Base-by-base conservation (phyloP, 768 basidiomycete genomes). In the Hygrocybe punicea region DNA sequence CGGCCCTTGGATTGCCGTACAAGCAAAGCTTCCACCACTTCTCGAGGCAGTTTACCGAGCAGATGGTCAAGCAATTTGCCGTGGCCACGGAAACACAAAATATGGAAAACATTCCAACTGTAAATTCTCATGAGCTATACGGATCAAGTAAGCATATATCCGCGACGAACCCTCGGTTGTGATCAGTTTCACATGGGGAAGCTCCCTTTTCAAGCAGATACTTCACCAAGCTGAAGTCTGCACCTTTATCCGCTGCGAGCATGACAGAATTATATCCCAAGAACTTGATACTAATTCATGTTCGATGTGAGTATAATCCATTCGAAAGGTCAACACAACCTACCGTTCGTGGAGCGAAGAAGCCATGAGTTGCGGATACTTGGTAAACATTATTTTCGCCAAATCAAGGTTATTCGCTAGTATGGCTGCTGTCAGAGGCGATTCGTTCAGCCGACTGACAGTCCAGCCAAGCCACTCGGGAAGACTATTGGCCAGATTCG, bases 31-130 rank as follows among this genome's bases (percentile, higher is more conserved):
- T 78, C 74, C 35, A 69, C 77, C 13, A 78, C 70, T 29, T 84
- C 80, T 17, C 67, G 66, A n/a, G 84, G 81, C 3, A 86, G 73
- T 57, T 79, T 80, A 11, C 75, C 64, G 4, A 84, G 63, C 2
- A 83, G 62, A 61, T 81, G 73, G 25, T 76, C 65, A 13, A 84
- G 62, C 17, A 76, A 57, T 2, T 71, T 65, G 4, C 60, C 56
- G 9, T 71, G 46, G 40, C 68, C 69, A 0, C 54, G 48, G 0
- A 61, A 37, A 62, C 76, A 78, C 34, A 81, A 64, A 14, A 76
- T 67, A 65, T 86, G 85, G 58, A 77, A 80, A 19, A 85, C 76
- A 61, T 86, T 86, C 74, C 74, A 81, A 5, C 84, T 86, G 56
- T 10, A 8, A 21, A 19, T 36, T 49, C 42, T 50, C 3, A 19